phyloP scores from a whole-genome alignment of 2,329 filamentous ascomycete genomes.

The Beauveria sp. region DNA sequence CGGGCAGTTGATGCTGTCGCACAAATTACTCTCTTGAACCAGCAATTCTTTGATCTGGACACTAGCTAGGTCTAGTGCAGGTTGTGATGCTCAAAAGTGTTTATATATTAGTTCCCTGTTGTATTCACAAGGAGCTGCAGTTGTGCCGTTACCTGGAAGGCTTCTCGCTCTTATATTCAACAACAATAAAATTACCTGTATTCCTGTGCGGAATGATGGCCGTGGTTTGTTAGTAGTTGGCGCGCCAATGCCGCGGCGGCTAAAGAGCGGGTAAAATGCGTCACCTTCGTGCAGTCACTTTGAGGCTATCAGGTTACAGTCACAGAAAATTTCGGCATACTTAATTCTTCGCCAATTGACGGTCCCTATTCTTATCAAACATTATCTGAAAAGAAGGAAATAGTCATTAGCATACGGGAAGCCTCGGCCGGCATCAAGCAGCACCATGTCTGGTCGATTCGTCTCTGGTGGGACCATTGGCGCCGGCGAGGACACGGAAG shows the following conservation, averaged over 20 bases:
- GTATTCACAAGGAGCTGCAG: constrained; percentile 2
- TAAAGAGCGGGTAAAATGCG: neutral
- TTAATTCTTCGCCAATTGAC: neutral
- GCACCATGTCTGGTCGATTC: constrained; percentile 45
- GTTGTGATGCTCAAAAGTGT: neutral
- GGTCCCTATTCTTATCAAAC: neutral
- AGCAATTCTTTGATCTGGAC: neutral
- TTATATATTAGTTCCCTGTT: neutral
- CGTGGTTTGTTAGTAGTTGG: neutral
- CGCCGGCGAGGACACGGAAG: constrained; percentile 18
- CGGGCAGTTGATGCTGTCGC: constrained; percentile 43
- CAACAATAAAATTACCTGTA: constrained; percentile 2
- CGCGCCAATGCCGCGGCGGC: neutral
- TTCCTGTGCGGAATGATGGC: neutral
- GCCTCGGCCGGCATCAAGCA: neutral
- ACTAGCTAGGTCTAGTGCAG: neutral
- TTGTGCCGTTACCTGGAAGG: neutral
- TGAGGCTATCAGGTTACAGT: neutral
- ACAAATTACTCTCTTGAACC: neutral
- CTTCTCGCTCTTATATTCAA: neutral
- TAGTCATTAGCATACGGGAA: neutral
- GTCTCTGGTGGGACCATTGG: constrained; percentile 47
- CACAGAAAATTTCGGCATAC: neutral
- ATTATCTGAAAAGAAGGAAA: neutral
- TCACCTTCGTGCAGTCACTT: neutral